Conservation (phyloP, 805 yeast species). For the Yarrowia sp. region DNA sequence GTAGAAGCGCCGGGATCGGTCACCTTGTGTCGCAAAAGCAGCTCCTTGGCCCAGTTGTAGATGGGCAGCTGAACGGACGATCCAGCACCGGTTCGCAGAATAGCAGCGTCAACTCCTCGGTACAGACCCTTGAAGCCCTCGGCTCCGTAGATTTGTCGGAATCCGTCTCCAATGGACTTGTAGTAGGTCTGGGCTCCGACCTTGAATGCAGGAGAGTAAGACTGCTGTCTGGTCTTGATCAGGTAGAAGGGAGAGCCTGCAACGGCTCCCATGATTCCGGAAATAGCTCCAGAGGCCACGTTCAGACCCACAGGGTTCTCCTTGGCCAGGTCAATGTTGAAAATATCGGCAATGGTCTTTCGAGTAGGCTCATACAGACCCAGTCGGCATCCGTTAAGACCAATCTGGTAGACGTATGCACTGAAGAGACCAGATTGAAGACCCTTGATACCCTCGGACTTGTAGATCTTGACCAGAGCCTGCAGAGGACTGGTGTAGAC, state of each 20-base stretch:
- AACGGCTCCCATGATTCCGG: constrained; percentile 88
- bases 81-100: constrained; percentile 91
- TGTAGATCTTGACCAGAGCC: constrained; percentile 68
- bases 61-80: constrained; percentile 93
- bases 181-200: constrained; percentile 95
- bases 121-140: constrained; percentile 81
- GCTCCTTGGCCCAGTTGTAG: constrained; percentile 72
- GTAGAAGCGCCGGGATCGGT: constrained; percentile 63
- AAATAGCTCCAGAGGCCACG: constrained; percentile 72
- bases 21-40: constrained; percentile 52
- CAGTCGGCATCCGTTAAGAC: constrained; percentile 88
- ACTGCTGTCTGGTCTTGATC: constrained; percentile 95
- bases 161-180: constrained; percentile 64
- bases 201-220: constrained; percentile 64
- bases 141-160: constrained; percentile 54
- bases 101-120: constrained; percentile 93
- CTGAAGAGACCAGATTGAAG: constrained; percentile 85
- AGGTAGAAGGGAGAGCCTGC: constrained; percentile 89
- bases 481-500: constrained; percentile 83
- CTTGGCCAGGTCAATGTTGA: constrained; percentile 39
- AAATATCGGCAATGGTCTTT: constrained; percentile 35
- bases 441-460: constrained; percentile 83
- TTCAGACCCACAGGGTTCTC: constrained; percentile 49
- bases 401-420: constrained; percentile 87
- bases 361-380: constrained; percentile 86